Base-by-base conservation (phyloP, 306 rosid species). In the Acacia crassicarpa region DNA sequence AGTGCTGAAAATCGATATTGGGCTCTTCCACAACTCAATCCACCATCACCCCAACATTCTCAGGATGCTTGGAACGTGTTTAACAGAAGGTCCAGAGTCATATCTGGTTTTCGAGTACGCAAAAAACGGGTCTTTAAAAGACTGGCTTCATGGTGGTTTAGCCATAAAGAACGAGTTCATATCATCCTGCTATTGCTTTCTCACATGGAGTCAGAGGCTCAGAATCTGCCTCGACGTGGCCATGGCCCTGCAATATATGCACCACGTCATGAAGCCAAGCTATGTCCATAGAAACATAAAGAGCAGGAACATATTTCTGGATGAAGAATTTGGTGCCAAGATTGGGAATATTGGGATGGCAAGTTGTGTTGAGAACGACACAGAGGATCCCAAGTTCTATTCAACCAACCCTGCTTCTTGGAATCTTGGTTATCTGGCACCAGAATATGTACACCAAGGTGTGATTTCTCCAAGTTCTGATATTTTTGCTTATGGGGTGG, bases 121-220 rank as follows among this genome's bases (percentile, higher is more conserved):
- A 0, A 84, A 85, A 77, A 95, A 95, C 35, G 99, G 99, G 30
- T 92, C 99, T 3, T 73, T 95, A 67, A 93, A 92, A 80, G 99
- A 95, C 66, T 95, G 99, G 99, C 92, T 95, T 56, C 98, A 95
- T 35, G 99, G 98, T 40, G 97, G 99, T 56, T 78, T 95, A 81
- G 99, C 99, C 45, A 90, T 95, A 73, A 95, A 95, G 87, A 95
- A 91, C 83, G 98, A 95, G 75, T 95, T 92, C 94, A 95, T 93
- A 71, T 82, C 94, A 67, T 95, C 99, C 14, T 95, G 98, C 81
- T 89, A 92, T 63, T 93, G 99, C 77, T 93, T 95, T 91, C 80
- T 95, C 43, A 91, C 95, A 77, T 95, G 99, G 99, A 89, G 83
- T 72, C 99, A 93, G 72, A 83, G 99, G 86, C 84, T 95, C 13